phyloP scores from a whole-genome alignment of 768 basidiomycete species.

The Russula compacta region DNA sequence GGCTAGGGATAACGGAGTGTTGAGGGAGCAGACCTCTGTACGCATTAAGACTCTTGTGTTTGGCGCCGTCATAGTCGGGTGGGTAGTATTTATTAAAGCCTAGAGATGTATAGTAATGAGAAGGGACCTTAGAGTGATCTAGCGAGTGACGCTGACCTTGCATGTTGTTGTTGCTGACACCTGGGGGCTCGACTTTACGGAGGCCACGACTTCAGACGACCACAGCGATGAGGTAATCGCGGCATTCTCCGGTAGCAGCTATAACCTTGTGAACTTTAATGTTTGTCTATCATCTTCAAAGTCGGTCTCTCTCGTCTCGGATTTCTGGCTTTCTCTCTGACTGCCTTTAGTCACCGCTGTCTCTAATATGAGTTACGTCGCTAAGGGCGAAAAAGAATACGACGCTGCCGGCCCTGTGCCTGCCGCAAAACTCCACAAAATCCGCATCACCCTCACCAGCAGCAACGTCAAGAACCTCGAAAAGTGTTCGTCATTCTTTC shows the following conservation, averaged over 20 bases:
- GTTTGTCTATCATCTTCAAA: constrained; percentile 8
- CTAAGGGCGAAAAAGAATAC: constrained; percentile 97
- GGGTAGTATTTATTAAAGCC: constrained; percentile 79
- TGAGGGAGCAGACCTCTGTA: constrained; percentile 44
- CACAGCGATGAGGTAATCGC: not conserved
- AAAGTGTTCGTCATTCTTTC: constrained; percentile 60
- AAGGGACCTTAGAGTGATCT: not conserved
- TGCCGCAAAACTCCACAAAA: constrained; percentile 94
- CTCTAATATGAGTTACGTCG: constrained; percentile 91
- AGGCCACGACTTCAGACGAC: not conserved
- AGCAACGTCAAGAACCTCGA: constrained; percentile 97
- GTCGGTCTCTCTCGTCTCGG: not conserved
- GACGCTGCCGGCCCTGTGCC: constrained; percentile 84
- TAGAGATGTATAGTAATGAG: constrained; percentile 18
- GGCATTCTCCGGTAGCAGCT: constrained; percentile 4
- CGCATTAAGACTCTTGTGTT: constrained; percentile 64
- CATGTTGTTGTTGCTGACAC: constrained; percentile 28
- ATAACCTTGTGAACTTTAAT: constrained; percentile 10
- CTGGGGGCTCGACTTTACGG: not conserved
- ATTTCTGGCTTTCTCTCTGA: not conserved
- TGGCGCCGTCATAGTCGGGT: constrained; percentile 62
- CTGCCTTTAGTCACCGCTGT: constrained; percentile 35
- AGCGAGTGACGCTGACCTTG: constrained; percentile 30
- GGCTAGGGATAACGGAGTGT: not conserved
- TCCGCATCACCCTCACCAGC: constrained; percentile 96